phyloP scores from a whole-genome alignment of 768 basidiomycete species.

The Hygrocybe punicea region DNA sequence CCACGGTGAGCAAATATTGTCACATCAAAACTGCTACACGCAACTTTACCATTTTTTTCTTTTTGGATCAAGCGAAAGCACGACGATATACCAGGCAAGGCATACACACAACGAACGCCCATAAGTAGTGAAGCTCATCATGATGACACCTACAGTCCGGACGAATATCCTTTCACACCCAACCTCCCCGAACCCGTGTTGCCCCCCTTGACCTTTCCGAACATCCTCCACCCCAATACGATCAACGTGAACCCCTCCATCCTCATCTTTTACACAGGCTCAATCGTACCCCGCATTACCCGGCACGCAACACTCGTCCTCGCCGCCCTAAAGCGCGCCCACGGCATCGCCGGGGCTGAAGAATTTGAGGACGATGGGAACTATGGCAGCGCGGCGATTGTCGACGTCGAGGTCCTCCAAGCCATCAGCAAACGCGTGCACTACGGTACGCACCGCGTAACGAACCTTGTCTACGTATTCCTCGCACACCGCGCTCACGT shows the following conservation, averaged over 20 bases:
- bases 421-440: conserved; percentile 98
- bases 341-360: conserved; percentile 61
- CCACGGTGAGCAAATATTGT: conserved; percentile 66
- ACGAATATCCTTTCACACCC: conserved; percentile 92
- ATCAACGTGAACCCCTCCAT: conserved; percentile 88
- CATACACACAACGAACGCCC: not conserved
- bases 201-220: conserved; percentile 65
- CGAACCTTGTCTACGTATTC: too few relatives aligned
- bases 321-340: conserved; percentile 60
- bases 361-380: conserved; percentile 94
- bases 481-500: too few relatives aligned
- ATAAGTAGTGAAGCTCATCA: not conserved
- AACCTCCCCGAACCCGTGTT: conserved; percentile 82
- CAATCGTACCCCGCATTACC: conserved; percentile 89
- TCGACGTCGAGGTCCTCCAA: conserved; percentile 95
- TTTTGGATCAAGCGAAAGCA: conserved; percentile 68
- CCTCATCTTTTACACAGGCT: conserved; percentile 79
- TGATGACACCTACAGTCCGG: conserved; percentile 59
- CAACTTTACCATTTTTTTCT: not conserved
- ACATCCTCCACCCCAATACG: conserved; percentile 71
- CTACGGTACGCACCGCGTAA: conserved; percentile 59
- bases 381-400: conserved; percentile 91
- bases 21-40: conserved; percentile 8
- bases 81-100: conserved; percentile 87
- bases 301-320: conserved; percentile 63